These are phyloP conservation scores for Comarum palustre DNA, from an alignment of 306 rosid species.

Conservation along the genomic window DNA sequence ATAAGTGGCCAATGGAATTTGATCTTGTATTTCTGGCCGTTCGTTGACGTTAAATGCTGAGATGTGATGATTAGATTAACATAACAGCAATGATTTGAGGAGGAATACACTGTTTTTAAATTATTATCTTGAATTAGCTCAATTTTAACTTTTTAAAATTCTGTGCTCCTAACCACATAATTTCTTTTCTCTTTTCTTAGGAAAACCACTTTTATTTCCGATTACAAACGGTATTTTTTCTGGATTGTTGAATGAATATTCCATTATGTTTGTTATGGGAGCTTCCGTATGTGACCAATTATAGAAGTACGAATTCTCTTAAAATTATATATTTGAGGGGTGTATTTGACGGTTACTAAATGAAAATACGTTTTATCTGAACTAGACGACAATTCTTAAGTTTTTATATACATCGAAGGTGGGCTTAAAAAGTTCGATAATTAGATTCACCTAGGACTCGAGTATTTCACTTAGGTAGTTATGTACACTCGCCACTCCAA, in stretches of 20 bases:
- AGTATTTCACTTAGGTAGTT: too few species aligned
- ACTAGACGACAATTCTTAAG: too few species aligned
- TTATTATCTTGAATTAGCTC: conserved; percentile 1
- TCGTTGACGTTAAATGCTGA: neutral
- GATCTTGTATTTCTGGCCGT: conserved; percentile 24
- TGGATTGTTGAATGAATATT: neutral
- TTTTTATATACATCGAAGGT: too few species aligned
- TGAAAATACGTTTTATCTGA: too few species aligned
- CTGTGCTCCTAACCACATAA: neutral
- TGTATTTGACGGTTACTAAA: too few species aligned
- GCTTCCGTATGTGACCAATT: too few species aligned
- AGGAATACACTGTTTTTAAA: neutral
- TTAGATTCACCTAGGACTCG: too few species aligned
- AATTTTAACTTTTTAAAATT: neutral
- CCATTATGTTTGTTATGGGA: too few species aligned
- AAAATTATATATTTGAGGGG: too few species aligned
- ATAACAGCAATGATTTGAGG: neutral
- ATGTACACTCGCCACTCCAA: too few species aligned
- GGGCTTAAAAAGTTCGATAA: too few species aligned
- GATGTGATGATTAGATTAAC: neutral
- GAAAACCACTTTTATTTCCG: neutral
- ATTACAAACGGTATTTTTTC: neutral
- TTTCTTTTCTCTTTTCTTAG: neutral
- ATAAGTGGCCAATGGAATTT: neutral
- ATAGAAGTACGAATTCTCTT: too few species aligned